Evolutionary conservation across 805 yeast species (phyloP), one percentile per base, ranked within the genome.

Genomic region (Cyberlindnera japonica): DNA sequence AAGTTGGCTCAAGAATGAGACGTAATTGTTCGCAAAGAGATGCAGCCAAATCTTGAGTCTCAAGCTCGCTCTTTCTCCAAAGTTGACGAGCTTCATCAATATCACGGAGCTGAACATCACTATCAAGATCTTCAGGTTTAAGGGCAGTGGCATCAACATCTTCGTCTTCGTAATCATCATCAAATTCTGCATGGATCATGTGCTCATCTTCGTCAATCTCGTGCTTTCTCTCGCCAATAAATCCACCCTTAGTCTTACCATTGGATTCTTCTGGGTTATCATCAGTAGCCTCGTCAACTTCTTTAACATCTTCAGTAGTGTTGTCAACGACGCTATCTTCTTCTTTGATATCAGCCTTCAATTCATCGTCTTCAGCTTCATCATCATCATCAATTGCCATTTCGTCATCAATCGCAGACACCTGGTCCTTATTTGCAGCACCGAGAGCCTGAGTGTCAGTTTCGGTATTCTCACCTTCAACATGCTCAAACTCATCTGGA

Each of bases 391-490:
- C 93, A 49, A 86, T 82, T 1, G 91, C 93, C 73, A 73, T 78
- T 8, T 83, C 84, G 41, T 86, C 89, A 57, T 89, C 82, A 43
- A 90, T 74, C 1, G 81, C 60, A 57, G 87, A 93, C 13, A 75
- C 67, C 54, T 84, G 89, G 33, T 89, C 96, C 53, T 80, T 75
- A 44, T 79, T 77, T 6, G 96, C 95, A 32, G 90, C 81, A 17
- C 98, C 98, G 37, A 93, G 65, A 1, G 98, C 99, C 61, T 93
- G 98, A 0, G 95, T 86, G 36, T 86, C 90, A 41, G 67, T 71
- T 21, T 82, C 79, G 4, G 91, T 77, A 45, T 83, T 82, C 33
- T 82, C 90, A 35, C 89, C 90, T 28, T 84, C 87, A 37, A 83
- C 69, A 54, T 86, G 93, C 57, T 86, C 87, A 60, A 88, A 84